Conservation (phyloP, 2,329 filamentous ascomycete species). For the Arthrinium phaeospermum region DNA sequence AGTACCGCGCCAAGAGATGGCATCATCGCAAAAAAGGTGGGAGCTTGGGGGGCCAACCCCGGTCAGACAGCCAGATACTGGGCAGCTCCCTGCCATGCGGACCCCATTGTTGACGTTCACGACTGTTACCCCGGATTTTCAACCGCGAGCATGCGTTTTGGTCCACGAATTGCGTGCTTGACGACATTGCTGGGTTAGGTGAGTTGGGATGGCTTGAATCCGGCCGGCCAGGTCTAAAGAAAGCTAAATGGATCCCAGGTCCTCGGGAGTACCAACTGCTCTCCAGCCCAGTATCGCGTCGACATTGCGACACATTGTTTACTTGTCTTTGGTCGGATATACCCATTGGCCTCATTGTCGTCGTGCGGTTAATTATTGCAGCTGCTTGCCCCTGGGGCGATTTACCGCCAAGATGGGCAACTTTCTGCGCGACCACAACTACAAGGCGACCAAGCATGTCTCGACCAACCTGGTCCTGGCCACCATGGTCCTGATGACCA, state of each 20-base stretch:
- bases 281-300: background rate
- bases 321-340: background rate
- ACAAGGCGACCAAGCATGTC: background rate
- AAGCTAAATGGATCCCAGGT: background rate
- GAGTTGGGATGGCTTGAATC: background rate
- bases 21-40: background rate
- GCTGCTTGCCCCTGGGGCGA: background rate
- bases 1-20: background rate
- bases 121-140: background rate
- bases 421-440: background rate
- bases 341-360: too few relatives aligned
- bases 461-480: background rate
- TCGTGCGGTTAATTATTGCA: too few relatives aligned
- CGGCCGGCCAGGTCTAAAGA: background rate
- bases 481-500: slow-evolving; percentile 7
- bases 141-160: background rate
- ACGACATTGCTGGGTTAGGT: background rate
- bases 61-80: background rate
- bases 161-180: background rate
- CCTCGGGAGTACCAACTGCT: background rate
- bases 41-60: background rate
- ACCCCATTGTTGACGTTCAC: background rate
- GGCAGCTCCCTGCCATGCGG: background rate
- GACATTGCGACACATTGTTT: background rate
- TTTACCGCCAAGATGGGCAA: background rate